Evolutionary conservation across 1,139 yeast species (phyloP), one percentile per base, ranked within the genome.

Genomic region (Meyerozyma carpophila): DNA sequence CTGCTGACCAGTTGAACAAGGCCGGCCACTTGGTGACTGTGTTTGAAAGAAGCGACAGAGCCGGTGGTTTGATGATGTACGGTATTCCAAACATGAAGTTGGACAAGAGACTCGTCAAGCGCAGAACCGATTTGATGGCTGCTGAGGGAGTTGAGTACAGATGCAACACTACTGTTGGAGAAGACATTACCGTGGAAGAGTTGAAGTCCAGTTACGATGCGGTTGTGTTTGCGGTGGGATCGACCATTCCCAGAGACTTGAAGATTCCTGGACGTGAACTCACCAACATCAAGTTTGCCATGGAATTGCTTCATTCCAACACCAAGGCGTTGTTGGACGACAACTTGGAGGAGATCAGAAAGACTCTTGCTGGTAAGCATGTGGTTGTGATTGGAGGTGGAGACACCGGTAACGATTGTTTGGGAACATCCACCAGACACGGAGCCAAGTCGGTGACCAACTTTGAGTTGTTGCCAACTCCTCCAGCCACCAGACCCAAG

Each of bases 71-170:
- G 62, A 70, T 93, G 70, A 93, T 93, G 98, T 93, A 93, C 65
- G 98, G 98, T 79, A 93, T 93, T 69, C 98, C 98, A 58, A 93
- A 93, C 75, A 93, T 93, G 98, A 93, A 93, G 74, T 78, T 93
- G 57, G 98, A 93, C 66, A 93, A 93, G 75, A 76, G 84, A 36
- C 79, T 93, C 60, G 96, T 93, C 49, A 87, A 89, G 72, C 83
- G 98, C 63, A 88, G 98, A 75, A 79, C 94, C 47, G 95, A 91
- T 63, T 75, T 93, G 62, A 72, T 93, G 76, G 86, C 79, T 20
- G 96, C 90, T 34, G 97, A 93, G 65, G 98, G 98, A 43, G 75
- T 93, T 57, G 78, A 79, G 39, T 89, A 93, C 58, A 73, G 84
- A 42, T 79, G 88, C 56, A 82, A 79, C 62, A 80, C 88, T 43